Conservation (phyloP, 2,329 filamentous ascomycete species). For the Hymenoscyphus scutula region DNA sequence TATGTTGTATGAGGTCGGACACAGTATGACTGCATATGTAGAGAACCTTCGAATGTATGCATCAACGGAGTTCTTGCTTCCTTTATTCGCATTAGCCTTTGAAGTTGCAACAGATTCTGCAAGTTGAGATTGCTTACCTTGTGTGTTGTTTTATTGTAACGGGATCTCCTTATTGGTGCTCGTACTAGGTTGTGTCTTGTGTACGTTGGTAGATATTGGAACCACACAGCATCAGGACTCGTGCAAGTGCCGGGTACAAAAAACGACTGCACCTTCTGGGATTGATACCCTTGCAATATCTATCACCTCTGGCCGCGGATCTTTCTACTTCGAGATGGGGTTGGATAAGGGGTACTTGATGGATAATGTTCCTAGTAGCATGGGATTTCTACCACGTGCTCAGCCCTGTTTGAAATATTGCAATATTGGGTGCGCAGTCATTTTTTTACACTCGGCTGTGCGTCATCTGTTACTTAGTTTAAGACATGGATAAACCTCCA, state of each 20-base stretch:
- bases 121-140: not conserved
- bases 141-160: no score
- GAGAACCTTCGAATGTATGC: not conserved
- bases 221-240: not conserved
- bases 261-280: not conserved
- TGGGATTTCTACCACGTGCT: not conserved
- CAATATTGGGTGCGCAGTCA: not conserved
- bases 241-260: not conserved
- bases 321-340: not conserved
- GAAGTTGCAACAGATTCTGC: not conserved
- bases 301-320: not conserved
- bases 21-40: constrained; percentile 2
- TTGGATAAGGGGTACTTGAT: not conserved
- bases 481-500: no score
- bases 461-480: not conserved
- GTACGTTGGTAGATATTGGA: not conserved
- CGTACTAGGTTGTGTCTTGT: not conserved
- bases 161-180: not conserved
- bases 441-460: not conserved
- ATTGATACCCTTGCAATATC: not conserved
- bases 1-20: not conserved
- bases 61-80: not conserved
- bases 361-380: not conserved
- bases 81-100: not conserved
- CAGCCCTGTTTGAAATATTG: not conserved